A percentile compares a stretch with the other conserved stretches of the same genome.
Conservation (phyloP, 805 yeast species). For the Candida railenensis region DNA sequence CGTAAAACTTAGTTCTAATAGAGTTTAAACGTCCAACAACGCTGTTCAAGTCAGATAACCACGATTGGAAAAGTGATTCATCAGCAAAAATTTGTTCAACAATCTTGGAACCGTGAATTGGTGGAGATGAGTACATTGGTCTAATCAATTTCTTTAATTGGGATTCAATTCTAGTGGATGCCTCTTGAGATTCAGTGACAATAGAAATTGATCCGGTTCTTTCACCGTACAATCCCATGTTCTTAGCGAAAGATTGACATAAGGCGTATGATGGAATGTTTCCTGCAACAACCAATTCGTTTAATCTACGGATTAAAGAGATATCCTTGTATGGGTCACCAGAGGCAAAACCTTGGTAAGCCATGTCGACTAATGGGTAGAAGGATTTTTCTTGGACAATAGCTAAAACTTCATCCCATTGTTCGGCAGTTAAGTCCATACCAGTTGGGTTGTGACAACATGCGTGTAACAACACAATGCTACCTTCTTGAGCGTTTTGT, state of each 20-base stretch:
- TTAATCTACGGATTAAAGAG: slow-evolving; percentile 44
- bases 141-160: slow-evolving; percentile 82
- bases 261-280: slow-evolving; percentile 53
- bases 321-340: slow-evolving; percentile 77
- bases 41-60: slow-evolving; percentile 76
- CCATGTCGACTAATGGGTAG: slow-evolving; percentile 86
- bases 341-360: slow-evolving; percentile 93
- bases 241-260: slow-evolving; percentile 48
- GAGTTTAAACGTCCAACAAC: slow-evolving; percentile 78
- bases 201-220: slow-evolving; percentile 77
- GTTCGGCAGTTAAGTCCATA: slow-evolving; percentile 78
- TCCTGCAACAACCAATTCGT: slow-evolving; percentile 48
- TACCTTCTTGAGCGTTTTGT: slow-evolving; percentile 51
- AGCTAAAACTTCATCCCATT: slow-evolving; percentile 76
- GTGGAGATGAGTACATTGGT: slow-evolving; percentile 90
- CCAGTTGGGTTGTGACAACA: slow-evolving; percentile 99
- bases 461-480: slow-evolving; percentile 80
- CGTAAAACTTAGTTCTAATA: slow-evolving; percentile 66
- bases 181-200: slow-evolving; percentile 55
- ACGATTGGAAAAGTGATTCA: slow-evolving; percentile 58
- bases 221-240: slow-evolving; percentile 50
- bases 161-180: slow-evolving; percentile 59
- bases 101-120: slow-evolving; percentile 89
- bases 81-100: slow-evolving; percentile 74
- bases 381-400: slow-evolving; percentile 57